A percentile compares a stretch with the other conserved stretches of the same genome.
phyloP scores from a whole-genome alignment of 208 protist species.

The Trypanosoma boissoni region DNA sequence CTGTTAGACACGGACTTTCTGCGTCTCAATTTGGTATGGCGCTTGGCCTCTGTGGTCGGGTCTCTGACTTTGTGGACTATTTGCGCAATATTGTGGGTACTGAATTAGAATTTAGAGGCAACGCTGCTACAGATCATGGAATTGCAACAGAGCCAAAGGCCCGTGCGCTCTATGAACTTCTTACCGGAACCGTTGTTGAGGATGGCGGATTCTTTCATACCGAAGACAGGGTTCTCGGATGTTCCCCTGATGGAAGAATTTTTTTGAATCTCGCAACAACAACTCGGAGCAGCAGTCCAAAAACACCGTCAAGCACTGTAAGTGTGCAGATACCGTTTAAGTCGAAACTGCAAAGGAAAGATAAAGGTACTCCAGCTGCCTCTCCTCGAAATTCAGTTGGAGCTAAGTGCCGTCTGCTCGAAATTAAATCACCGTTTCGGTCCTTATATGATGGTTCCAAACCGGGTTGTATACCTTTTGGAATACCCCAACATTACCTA shows the following conservation, averaged over 20 bases:
- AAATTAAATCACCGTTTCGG: slow-evolving; percentile 86
- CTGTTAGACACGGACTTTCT: slow-evolving; percentile 54
- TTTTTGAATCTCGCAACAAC: slow-evolving; percentile 27
- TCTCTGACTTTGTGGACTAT: slow-evolving; percentile 85
- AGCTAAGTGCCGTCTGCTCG: slow-evolving; percentile 44
- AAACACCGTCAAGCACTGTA: not conserved
- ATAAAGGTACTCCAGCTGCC: no score
- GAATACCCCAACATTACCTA: slow-evolving; percentile 85
- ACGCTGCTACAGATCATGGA: slow-evolving; percentile 73
- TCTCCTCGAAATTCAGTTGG: not conserved
- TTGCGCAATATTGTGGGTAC: slow-evolving; percentile 71
- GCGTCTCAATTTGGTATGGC: slow-evolving; percentile 88
- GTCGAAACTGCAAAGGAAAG: no score
- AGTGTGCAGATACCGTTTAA: slow-evolving; percentile 50
- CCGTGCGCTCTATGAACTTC: slow-evolving; percentile 76
- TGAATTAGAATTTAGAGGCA: slow-evolving; percentile 77
- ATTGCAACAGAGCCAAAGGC: slow-evolving; percentile 81
- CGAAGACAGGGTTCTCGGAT: slow-evolving; percentile 56
- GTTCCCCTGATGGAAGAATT: slow-evolving; percentile 80
- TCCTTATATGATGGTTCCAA: slow-evolving; percentile 65
- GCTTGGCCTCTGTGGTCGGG: slow-evolving; percentile 70
- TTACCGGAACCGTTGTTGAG: slow-evolving; percentile 60
- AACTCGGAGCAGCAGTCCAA: not conserved
- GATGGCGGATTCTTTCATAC: slow-evolving; percentile 84
- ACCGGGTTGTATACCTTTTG: slow-evolving; percentile 45